Evolutionary conservation across 306 rosid species (phyloP).

Genomic region (Quercus dentata): DNA sequence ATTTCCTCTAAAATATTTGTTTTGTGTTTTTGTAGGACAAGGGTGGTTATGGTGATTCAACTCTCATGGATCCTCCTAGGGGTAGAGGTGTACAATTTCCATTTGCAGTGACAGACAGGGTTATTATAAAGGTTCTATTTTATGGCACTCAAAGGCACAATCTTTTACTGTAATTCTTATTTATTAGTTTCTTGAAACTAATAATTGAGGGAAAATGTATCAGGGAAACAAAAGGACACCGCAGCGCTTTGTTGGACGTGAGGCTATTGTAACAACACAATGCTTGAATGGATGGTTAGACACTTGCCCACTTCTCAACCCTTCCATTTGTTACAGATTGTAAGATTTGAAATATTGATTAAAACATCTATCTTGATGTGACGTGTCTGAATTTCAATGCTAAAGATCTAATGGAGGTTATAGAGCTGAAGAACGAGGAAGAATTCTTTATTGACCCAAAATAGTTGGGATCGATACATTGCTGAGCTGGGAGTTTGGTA

Average conservation of each 20-base stretch:
- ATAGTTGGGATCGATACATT: not conserved
- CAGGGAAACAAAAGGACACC: conserved; percentile 99
- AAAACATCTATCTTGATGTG: conserved; percentile 7
- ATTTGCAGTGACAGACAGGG: conserved; percentile 86
- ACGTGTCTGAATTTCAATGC: not conserved
- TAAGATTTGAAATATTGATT: not conserved
- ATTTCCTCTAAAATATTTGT: conserved; percentile 19
- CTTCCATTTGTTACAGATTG: not conserved
- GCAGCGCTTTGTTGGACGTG: conserved; percentile 91
- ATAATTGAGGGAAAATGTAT: conserved; percentile 30
- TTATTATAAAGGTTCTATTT: conserved; percentile 74
- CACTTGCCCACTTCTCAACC: conserved; percentile 11
- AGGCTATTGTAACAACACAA: conserved; percentile 97
- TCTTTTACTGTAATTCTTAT: conserved; percentile 2
- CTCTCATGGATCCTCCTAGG: conserved; percentile 61
- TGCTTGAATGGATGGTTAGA: conserved; percentile 98
- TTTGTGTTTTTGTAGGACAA: conserved; percentile 55
- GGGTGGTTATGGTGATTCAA: conserved; percentile 70
- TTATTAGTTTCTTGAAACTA: conserved; percentile 10
- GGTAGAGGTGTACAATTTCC: conserved; percentile 97
- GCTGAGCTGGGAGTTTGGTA: not conserved
- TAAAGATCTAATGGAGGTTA: not conserved
- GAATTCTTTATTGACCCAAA: not conserved
- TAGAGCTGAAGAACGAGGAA: not conserved
- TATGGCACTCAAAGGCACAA: not conserved